Evolutionary conservation across 768 basidiomycete species (phyloP).

Genomic region (Hypsizygus marmoreus): DNA sequence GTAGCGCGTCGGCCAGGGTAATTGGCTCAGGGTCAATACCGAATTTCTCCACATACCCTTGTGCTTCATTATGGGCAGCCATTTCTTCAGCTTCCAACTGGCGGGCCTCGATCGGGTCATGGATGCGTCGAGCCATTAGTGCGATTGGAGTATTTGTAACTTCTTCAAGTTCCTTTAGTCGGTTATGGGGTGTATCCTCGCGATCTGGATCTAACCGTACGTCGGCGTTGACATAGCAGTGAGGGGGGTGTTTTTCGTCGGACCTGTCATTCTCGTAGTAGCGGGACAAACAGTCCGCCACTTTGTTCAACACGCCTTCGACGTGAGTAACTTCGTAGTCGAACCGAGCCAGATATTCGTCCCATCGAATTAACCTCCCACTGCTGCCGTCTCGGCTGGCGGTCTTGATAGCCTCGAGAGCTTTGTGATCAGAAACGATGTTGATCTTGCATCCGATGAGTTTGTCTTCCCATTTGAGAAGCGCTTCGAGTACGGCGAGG

Average conservation of each 20-base stretch:
- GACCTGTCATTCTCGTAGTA: conserved; percentile 25
- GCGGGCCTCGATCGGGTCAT: too few relatives aligned
- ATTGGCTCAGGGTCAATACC: too few relatives aligned
- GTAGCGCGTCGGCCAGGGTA: too few relatives aligned
- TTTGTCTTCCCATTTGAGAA: too few relatives aligned
- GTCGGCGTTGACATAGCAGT: conserved; percentile 17
- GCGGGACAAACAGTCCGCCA: conserved; percentile 29
- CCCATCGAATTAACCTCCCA: conserved; percentile 23
- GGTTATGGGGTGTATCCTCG: conserved; percentile 5
- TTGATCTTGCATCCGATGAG: conserved; percentile 35
- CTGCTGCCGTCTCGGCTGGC: conserved; percentile 14
- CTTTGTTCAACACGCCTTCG: conserved; percentile 23
- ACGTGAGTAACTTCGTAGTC: conserved; percentile 25
- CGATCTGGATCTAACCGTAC: conserved; percentile 17
- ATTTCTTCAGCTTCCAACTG: too few relatives aligned
- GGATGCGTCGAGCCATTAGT: too few relatives aligned
- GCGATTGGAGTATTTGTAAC: too few relatives aligned
- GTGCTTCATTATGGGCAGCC: too few relatives aligned
- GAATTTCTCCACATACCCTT: too few relatives aligned
- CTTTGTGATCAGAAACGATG: conserved; percentile 29
- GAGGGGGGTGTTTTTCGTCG: neutral
- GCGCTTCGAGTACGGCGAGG: too few relatives aligned
- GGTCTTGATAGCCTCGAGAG: conserved; percentile 24
- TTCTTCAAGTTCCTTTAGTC: too few relatives aligned
- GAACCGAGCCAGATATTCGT: conserved; percentile 28